phyloP scores from a whole-genome alignment of 768 basidiomycete species.

The Suillus variegatus region DNA sequence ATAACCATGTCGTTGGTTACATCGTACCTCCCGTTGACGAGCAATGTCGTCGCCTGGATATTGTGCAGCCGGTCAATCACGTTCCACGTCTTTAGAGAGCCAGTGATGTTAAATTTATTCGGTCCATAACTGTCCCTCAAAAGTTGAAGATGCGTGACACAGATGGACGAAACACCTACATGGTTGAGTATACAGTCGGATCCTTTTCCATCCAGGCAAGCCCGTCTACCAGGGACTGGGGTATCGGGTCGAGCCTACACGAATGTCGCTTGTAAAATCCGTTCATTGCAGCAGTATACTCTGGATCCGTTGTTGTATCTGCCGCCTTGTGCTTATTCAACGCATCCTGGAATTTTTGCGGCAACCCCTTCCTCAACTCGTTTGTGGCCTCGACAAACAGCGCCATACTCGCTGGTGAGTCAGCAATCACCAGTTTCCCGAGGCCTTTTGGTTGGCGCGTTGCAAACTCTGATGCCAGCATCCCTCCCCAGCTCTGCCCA shows the following conservation, averaged over 20 bases:
- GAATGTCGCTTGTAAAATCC: conserved; percentile 44
- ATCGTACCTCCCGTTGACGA: conserved; percentile 40
- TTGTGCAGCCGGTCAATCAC: conserved; percentile 34
- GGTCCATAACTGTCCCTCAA: conserved; percentile 38
- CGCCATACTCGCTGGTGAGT: conserved; percentile 46
- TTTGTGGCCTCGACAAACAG: conserved; percentile 40
- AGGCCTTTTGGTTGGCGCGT: conserved; percentile 45
- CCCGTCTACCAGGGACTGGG: conserved; percentile 35
- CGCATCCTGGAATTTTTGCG: conserved; percentile 39
- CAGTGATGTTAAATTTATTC: conserved; percentile 36
- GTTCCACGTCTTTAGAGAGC: conserved; percentile 37
- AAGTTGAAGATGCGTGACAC: conserved; percentile 6
- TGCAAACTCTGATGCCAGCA: conserved; percentile 44
- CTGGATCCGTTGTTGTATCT: conserved; percentile 42
- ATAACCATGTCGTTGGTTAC: conserved; percentile 35
- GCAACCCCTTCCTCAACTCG: conserved; percentile 36
- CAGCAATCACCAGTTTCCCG: conserved; percentile 45
- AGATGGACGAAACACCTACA: conserved; percentile 34
- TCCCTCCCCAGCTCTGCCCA: conserved; percentile 45
- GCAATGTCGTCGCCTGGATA: conserved; percentile 34
- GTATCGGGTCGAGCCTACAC: conserved; percentile 48
- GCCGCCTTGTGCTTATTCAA: conserved; percentile 48
- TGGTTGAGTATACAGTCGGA: conserved; percentile 47
- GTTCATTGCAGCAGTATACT: conserved; percentile 45
- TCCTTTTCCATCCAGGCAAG: conserved; percentile 42